Conservation (phyloP, 345 rosid genomes). For the Tarenaya hassleriana region DNA sequence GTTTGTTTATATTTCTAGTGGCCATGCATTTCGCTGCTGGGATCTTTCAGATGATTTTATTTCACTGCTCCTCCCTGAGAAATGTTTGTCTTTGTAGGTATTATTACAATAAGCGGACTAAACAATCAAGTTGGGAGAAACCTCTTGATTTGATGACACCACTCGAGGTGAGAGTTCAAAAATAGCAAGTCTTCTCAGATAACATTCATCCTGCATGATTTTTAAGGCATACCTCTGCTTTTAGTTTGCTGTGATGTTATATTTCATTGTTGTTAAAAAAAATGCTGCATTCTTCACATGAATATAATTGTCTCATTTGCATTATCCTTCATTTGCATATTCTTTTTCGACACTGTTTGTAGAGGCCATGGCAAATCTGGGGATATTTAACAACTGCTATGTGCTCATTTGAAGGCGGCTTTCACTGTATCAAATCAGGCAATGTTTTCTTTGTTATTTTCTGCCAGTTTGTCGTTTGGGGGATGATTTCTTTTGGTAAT, state of each 20-base stretch:
- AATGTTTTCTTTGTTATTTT: conserved; percentile 32
- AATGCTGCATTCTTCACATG: conserved; percentile 5
- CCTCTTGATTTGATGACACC: conserved; percentile 94
- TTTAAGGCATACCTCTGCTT: conserved; percentile 7
- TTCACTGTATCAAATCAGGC: conserved; percentile 44
- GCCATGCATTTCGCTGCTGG: conserved; percentile 11
- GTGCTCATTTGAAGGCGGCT: conserved; percentile 20
- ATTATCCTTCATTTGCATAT: conserved; percentile 38
- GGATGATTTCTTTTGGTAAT: neutral
- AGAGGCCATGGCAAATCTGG: conserved; percentile 46
- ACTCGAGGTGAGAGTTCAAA: conserved; percentile 60
- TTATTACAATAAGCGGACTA: conserved; percentile 89
- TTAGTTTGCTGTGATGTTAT: conserved; percentile 10
- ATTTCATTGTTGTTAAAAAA: conserved; percentile 11
- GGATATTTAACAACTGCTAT: conserved; percentile 36
- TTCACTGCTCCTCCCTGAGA: neutral
- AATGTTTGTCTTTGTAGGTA: conserved; percentile 44
- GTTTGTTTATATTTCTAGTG: neutral
- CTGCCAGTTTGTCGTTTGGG: conserved; percentile 22
- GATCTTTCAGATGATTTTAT: neutral
- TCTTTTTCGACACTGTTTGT: conserved; percentile 36
- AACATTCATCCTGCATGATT: neutral
- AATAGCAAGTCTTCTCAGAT: conserved; percentile 12
- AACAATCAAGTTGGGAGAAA: conserved; percentile 97
- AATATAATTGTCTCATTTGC: conserved; percentile 26